A percentile compares a stretch with the other conserved stretches of the same genome.
Conservation (phyloP, 371 early-diverging fungal genomes). For the Mortierella sp. region DNA sequence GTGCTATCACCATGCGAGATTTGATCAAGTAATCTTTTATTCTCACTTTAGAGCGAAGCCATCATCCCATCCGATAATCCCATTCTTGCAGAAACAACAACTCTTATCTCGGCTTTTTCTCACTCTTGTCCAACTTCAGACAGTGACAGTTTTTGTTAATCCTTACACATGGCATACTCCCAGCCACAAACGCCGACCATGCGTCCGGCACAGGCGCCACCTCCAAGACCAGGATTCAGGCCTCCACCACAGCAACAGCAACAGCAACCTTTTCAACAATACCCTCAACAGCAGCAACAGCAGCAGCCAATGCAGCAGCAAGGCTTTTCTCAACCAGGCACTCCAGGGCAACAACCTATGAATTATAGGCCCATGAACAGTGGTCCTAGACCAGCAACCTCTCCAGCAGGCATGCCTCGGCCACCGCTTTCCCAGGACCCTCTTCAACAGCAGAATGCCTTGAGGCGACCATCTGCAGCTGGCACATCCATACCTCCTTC, state of each 20-base stretch:
- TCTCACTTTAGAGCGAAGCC: background rate
- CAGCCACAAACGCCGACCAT: conserved; percentile 42
- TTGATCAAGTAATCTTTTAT: background rate
- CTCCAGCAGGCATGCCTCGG: conserved; percentile 30
- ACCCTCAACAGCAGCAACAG: conserved; percentile 23
- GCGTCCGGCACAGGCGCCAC: conserved; percentile 45
- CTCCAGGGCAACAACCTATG: conserved; percentile 28
- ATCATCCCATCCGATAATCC: background rate
- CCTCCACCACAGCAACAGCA: conserved; percentile 30
- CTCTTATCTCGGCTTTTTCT: background rate
- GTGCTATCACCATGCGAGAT: background rate
- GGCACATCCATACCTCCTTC: conserved; percentile 29
- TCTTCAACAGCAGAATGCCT: conserved; percentile 23
- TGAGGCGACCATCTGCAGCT: conserved; percentile 33
- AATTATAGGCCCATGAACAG: conserved; percentile 32
- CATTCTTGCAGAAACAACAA: no score
- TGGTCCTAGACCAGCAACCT: conserved; percentile 32
- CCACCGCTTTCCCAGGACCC: conserved; percentile 27
- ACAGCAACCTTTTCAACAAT: conserved; percentile 25
- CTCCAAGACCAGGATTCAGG: conserved; percentile 51
- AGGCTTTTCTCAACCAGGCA: conserved; percentile 10
- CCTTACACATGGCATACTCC: conserved; percentile 32
- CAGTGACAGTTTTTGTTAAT: no score
- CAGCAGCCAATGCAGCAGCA: conserved; percentile 22
- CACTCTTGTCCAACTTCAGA: background rate